A percentile compares a stretch with the other conserved stretches of the same genome.
phyloP scores from a whole-genome alignment of 2,329 filamentous ascomycete genomes.

The Colletotrichum sp. region DNA sequence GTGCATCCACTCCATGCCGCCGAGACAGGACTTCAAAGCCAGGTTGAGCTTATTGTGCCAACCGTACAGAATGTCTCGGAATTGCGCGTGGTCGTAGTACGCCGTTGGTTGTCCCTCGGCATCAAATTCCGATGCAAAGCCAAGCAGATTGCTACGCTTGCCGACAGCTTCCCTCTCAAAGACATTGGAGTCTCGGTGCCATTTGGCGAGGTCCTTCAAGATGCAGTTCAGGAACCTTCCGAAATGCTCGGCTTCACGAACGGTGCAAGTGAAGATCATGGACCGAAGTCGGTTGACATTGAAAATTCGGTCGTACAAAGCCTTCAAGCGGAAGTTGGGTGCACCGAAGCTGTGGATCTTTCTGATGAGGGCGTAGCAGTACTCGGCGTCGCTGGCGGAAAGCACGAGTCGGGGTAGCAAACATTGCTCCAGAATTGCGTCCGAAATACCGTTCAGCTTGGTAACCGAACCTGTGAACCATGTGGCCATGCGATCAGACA shows the following conservation, averaged over 20 bases:
- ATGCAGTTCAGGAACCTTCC: slow-evolving; percentile 87
- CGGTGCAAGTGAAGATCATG: slow-evolving; percentile 87
- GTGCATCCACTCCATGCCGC: slow-evolving; percentile 92
- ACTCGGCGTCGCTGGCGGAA: slow-evolving; percentile 87
- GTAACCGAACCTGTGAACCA: slow-evolving; percentile 76
- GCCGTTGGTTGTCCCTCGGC: slow-evolving; percentile 71
- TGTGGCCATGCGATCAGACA: slow-evolving; percentile 76
- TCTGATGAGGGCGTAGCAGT: slow-evolving; percentile 84
- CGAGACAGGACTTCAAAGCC: slow-evolving; percentile 82
- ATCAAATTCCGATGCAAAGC: slow-evolving; percentile 79
- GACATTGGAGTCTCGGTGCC: slow-evolving; percentile 66
- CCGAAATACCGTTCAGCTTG: slow-evolving; percentile 71
- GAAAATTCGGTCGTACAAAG: slow-evolving; percentile 84
- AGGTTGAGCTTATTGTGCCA: slow-evolving; percentile 87
- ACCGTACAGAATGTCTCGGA: slow-evolving; percentile 82
- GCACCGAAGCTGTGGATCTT: slow-evolving; percentile 85
- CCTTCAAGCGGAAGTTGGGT: slow-evolving; percentile 85
- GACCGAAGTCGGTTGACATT: slow-evolving; percentile 79
- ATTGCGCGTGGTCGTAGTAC: slow-evolving; percentile 84
- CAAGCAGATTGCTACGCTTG: slow-evolving; percentile 60
- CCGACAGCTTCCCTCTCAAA: slow-evolving; percentile 84
- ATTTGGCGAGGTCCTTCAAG: slow-evolving; percentile 78
- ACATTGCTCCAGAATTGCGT: slow-evolving; percentile 85
- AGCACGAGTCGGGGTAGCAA: slow-evolving; percentile 87
- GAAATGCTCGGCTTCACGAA: slow-evolving; percentile 91